Percentiles rank a stretch among this genome's conserved stretches.
These are phyloP conservation scores for Penicillium malachiteum DNA, from an alignment of 495 filamentous ascomycete species.

Conservation along the genomic window DNA sequence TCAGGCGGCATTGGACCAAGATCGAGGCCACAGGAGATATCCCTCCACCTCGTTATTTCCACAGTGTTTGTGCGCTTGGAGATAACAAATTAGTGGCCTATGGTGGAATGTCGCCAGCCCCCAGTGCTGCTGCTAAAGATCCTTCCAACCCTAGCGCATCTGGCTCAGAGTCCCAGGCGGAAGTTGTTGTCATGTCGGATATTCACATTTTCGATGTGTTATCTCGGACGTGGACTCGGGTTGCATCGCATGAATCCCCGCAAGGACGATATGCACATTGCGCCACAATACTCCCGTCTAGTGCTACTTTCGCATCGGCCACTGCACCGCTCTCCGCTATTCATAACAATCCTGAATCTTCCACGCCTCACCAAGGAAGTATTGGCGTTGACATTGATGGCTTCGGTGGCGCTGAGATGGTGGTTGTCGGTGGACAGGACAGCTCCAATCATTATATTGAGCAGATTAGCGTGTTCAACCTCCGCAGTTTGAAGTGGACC, in stretches of 20 bases:
- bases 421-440: conserved; percentile 94
- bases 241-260: conserved; percentile 76
- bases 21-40: conserved; percentile 80
- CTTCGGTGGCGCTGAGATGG: conserved; percentile 91
- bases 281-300: conserved; percentile 86
- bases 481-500: conserved; percentile 95
- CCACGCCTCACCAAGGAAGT: conserved; percentile 77
- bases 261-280: conserved; percentile 97
- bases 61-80: conserved; percentile 88
- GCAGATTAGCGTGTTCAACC: conserved; percentile 96
- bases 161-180: conserved; percentile 70
- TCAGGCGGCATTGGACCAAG: conserved; percentile 89
- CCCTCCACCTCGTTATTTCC: conserved; percentile 91
- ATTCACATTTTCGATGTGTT: conserved; percentile 95
- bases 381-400: conserved; percentile 88
- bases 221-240: conserved; percentile 78
- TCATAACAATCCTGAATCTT: conserved; percentile 78
- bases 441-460: conserved; percentile 98
- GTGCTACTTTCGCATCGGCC: conserved; percentile 78
- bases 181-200: conserved; percentile 96
- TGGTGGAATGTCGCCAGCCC: conserved; percentile 91
- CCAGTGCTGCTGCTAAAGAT: conserved; percentile 42
- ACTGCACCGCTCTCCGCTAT: conserved; percentile 81
- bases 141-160: conserved; percentile 34
- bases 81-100: conserved; percentile 97